phyloP scores from a whole-genome alignment of 352 stramenopile genomes.

The Phytopythium chamaehyphon region DNA sequence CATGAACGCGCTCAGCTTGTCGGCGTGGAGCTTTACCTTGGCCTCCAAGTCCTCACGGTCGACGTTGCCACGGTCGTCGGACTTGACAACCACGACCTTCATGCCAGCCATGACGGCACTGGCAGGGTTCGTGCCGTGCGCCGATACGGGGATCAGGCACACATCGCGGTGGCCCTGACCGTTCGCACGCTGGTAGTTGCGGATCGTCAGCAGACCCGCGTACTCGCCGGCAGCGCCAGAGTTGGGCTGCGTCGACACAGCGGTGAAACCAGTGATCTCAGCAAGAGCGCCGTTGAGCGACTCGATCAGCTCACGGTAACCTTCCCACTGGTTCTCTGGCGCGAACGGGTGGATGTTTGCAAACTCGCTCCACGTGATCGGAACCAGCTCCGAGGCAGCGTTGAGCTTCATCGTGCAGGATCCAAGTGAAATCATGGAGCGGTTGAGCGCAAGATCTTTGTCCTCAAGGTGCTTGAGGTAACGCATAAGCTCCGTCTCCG shows the following conservation, averaged over 20 bases:
- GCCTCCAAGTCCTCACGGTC: slow-evolving; percentile 93
- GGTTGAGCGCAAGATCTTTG: slow-evolving; percentile 98
- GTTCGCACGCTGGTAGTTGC: slow-evolving; percentile 91
- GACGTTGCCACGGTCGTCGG: slow-evolving; percentile 95
- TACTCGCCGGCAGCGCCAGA: slow-evolving; percentile 98
- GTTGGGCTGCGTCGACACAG: slow-evolving; percentile 97
- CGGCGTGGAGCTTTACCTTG: slow-evolving; percentile 95
- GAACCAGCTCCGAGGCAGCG: slow-evolving; percentile 95
- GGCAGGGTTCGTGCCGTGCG: slow-evolving; percentile 98
- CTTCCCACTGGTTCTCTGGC: slow-evolving; percentile 91
- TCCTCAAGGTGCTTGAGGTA: slow-evolving; percentile 98
- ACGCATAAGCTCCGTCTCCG: slow-evolving; percentile 92
- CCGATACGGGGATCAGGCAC: slow-evolving; percentile 98
- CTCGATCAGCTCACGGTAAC: slow-evolving; percentile 98
- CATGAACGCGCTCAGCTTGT: slow-evolving; percentile 98
- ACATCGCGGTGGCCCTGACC: slow-evolving; percentile 95
- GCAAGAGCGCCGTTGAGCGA: slow-evolving; percentile 94
- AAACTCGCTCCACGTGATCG: slow-evolving; percentile 97
- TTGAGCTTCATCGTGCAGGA: slow-evolving; percentile 99
- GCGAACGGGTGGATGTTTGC: slow-evolving; percentile 98
- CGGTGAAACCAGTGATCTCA: slow-evolving; percentile 98
- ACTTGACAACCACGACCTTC: slow-evolving; percentile 97
- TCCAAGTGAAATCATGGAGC: slow-evolving; percentile 99
- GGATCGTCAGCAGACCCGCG: slow-evolving; percentile 95
- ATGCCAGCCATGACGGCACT: slow-evolving; percentile 98